These are phyloP conservation scores for Botrytis cinerea DNA, from an alignment of 2,329 filamentous ascomycete genomes.

Conservation along the genomic window DNA sequence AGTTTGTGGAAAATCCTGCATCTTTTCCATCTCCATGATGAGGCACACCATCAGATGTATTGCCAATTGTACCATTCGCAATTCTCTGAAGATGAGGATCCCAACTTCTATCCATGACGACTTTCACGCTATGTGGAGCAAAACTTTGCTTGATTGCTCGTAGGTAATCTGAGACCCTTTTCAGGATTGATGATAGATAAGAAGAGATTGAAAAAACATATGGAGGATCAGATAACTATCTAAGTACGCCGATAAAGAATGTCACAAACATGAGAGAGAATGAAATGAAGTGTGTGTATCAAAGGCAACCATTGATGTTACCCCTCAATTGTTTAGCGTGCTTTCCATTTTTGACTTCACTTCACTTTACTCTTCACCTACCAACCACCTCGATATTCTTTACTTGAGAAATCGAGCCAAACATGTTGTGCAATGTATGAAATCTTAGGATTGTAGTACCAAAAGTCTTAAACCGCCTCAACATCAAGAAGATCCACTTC, in stretches of 20 bases:
- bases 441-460: background rate
- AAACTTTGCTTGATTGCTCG: background rate
- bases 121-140: background rate
- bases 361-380: constrained; percentile 7
- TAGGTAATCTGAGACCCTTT: background rate
- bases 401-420: background rate
- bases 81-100: constrained; percentile 36
- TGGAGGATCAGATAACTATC: background rate
- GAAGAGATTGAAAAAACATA: background rate
- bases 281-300: constrained; percentile 1
- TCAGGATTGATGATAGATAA: background rate
- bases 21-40: background rate
- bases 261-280: background rate
- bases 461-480: constrained; percentile 1
- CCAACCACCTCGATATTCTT: background rate
- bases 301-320: constrained; percentile 4
- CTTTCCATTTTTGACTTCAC: constrained; percentile 5
- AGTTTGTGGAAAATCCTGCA: background rate
- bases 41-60: background rate
- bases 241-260: background rate
- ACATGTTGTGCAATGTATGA: background rate
- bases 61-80: constrained; percentile 29
- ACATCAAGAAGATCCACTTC: constrained; percentile 9
- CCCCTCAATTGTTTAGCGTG: constrained; percentile 16
- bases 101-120: constrained; percentile 21